These are phyloP conservation scores for Thamnidium elegans DNA, from an alignment of 192 early-diverging fungal species.

Conservation along the genomic window DNA sequence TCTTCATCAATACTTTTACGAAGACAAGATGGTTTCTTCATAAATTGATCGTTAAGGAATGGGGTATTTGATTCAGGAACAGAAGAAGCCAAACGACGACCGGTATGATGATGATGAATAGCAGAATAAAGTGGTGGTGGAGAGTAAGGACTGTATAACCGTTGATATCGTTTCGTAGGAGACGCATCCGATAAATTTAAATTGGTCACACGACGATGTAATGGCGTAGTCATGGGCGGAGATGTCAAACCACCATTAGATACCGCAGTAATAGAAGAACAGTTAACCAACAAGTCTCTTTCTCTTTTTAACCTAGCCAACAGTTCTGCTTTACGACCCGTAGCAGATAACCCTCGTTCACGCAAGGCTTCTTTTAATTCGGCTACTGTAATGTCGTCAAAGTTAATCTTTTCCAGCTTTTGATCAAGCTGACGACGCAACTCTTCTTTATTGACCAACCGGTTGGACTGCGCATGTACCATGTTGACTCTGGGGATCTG, in stretches of 20 bases:
- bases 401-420: slow-evolving; percentile 17
- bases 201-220: not conserved
- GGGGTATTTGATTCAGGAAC: not conserved
- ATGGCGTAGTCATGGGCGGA: not conserved
- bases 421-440: slow-evolving; percentile 12
- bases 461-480: not conserved
- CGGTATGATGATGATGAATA: not conserved
- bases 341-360: slow-evolving; percentile 6
- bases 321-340: slow-evolving; percentile 25
- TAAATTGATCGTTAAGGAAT: slow-evolving; percentile 9
- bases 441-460: not conserved
- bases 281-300: not conserved
- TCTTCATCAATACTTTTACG: not conserved
- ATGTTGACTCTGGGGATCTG: slow-evolving; percentile 10
- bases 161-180: too few relatives aligned
- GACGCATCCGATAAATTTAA: not conserved
- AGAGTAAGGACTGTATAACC: not conserved
- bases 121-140: not conserved
- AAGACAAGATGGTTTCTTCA: slow-evolving; percentile 2
- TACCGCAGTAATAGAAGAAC: not conserved
- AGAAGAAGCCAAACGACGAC: not conserved
- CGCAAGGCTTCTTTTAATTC: slow-evolving; percentile 25
- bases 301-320: slow-evolving; percentile 10
- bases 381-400: slow-evolving; percentile 29
- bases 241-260: not conserved